Conservation (phyloP, 768 basidiomycete species). For the Serendipita indica region DNA sequence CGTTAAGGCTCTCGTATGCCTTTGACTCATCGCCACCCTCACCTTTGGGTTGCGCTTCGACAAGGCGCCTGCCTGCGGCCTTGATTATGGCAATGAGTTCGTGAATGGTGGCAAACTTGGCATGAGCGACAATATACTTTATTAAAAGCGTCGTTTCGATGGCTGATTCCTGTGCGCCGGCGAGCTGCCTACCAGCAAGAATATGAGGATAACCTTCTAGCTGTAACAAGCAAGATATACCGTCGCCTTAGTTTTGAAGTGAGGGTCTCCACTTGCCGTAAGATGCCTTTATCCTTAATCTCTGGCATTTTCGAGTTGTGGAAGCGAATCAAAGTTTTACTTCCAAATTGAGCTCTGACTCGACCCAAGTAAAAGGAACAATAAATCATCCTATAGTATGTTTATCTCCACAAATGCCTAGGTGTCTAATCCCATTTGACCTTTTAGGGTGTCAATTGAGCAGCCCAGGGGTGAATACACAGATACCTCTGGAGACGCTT, state of each 20-base stretch:
- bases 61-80: constrained; percentile 59
- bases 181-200: constrained; percentile 50
- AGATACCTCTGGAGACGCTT: constrained; percentile 66
- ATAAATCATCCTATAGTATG: not conserved
- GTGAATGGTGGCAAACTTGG: constrained; percentile 73
- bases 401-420: not conserved
- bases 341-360: not conserved
- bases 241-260: constrained; percentile 18
- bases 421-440: not conserved
- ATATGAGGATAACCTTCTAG: not conserved
- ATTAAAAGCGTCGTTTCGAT: constrained; percentile 80
- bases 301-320: constrained; percentile 3
- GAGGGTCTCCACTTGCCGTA: constrained; percentile 18
- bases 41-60: constrained; percentile 95
- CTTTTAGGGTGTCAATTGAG: too few species aligned
- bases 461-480: too few species aligned
- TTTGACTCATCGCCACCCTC: constrained; percentile 9
- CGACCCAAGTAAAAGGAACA: not conserved
- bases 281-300: constrained; percentile 15
- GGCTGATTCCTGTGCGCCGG: constrained; percentile 80
- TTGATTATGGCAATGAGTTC: constrained; percentile 71
- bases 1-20: not conserved
- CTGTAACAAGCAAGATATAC: constrained; percentile 11
- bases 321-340: not conserved
- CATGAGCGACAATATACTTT: constrained; percentile 76